A percentile compares a stretch with the other conserved stretches of the same genome.
These are phyloP conservation scores for Saccharomycopsis synnaedendra DNA, from an alignment of 805 yeast species.

Conservation along the genomic window DNA sequence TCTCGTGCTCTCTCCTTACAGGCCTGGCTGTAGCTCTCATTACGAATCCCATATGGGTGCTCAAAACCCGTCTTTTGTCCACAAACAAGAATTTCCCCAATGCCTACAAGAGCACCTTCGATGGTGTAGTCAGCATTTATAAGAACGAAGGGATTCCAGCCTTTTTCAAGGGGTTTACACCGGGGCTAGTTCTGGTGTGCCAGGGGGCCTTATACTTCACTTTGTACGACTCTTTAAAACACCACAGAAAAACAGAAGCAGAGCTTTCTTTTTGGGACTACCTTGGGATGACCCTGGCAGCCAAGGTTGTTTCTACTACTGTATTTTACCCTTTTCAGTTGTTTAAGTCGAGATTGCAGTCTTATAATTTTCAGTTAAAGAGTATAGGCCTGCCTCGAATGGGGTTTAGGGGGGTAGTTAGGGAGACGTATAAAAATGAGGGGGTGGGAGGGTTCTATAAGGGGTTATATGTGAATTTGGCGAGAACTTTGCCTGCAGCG, in stretches of 20 bases:
- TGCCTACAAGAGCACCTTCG: conserved; percentile 46
- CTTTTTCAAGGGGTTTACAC: conserved; percentile 65
- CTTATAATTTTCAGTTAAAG: conserved; percentile 20
- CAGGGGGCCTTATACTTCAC: conserved; percentile 88
- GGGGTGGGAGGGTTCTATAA: conserved; percentile 68
- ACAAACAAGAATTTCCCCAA: conserved; percentile 28
- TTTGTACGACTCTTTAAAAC: conserved; percentile 69
- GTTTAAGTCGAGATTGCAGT: conserved; percentile 65
- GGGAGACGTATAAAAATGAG: conserved; percentile 23
- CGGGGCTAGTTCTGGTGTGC: conserved; percentile 69
- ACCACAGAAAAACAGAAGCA: conserved; percentile 19
- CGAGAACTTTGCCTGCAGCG: conserved; percentile 87
- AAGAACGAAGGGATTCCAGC: conserved; percentile 46
- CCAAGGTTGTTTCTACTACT: conserved; percentile 60
- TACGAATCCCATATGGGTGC: conserved; percentile 93
- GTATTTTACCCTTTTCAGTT: conserved; percentile 79
- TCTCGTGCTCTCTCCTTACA: conserved; percentile 50
- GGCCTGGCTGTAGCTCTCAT: conserved; percentile 65
- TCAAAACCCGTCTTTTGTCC: conserved; percentile 80
- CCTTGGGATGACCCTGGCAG: conserved; percentile 50
- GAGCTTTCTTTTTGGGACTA: conserved; percentile 42
- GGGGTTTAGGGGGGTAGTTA: not conserved
- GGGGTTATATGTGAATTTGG: conserved; percentile 67
- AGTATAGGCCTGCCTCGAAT: conserved; percentile 17
- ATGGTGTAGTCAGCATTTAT: conserved; percentile 41